These are phyloP conservation scores for Arthrobotrys megalospora DNA, from an alignment of 2,329 filamentous ascomycete genomes.

Conservation along the genomic window DNA sequence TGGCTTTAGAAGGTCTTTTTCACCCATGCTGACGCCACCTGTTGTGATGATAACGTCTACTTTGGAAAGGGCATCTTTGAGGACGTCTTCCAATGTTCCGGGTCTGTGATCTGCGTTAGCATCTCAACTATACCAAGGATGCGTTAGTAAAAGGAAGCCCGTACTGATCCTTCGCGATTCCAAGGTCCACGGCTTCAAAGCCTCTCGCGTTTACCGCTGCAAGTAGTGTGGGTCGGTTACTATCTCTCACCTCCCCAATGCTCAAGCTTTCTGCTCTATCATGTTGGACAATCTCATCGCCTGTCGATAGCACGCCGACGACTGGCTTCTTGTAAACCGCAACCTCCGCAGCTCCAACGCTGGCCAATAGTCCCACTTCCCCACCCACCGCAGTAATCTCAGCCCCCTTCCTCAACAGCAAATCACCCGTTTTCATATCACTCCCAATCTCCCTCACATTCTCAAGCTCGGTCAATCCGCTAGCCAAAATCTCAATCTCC, in stretches of 20 bases:
- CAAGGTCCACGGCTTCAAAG: constrained; percentile 85
- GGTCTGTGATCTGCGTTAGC: constrained; percentile 66
- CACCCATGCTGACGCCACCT: constrained; percentile 97
- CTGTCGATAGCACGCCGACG: constrained; percentile 90
- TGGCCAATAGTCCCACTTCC: constrained; percentile 89
- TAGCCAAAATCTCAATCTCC: constrained; percentile 87
- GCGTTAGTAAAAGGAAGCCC: constrained; percentile 34
- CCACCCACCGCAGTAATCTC: constrained; percentile 89
- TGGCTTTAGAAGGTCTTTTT: constrained; percentile 95
- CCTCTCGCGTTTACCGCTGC: constrained; percentile 81
- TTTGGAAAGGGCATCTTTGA: constrained; percentile 80
- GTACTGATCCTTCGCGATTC: constrained; percentile 82
- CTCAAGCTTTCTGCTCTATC: constrained; percentile 75
- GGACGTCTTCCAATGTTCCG: constrained; percentile 80
- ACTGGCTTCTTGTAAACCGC: constrained; percentile 81
- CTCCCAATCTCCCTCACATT: constrained; percentile 94
- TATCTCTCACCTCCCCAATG: constrained; percentile 91
- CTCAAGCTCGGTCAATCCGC: constrained; percentile 81
- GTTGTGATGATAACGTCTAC: constrained; percentile 91
- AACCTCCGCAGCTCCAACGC: constrained; percentile 81
- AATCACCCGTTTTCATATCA: constrained; percentile 79
- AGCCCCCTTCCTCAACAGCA: constrained; percentile 83
- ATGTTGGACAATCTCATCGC: constrained; percentile 91
- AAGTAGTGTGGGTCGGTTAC: constrained; percentile 89
- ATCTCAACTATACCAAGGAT: not conserved